Evolutionary conservation across 2,329 filamentous ascomycete species (phyloP), one percentile per base, ranked within the genome.

Genomic region (Diaporthe destruens): DNA sequence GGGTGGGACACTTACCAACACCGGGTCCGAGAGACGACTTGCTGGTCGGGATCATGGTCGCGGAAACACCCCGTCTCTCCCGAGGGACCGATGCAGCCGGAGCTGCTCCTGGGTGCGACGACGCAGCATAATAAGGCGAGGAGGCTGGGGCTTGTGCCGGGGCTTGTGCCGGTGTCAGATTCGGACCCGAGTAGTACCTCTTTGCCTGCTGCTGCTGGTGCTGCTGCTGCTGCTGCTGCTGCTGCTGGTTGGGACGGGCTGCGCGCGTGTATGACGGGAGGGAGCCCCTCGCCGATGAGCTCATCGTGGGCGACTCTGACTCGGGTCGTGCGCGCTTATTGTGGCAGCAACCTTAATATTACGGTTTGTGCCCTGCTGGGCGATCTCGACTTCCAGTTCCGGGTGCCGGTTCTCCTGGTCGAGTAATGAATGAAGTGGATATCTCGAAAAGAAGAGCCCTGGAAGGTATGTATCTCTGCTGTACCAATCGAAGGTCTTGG

Each of bases 1-100:
- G 39, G 39, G 61, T 71, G 70, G 61, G 61, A 72, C 39, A 47
- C 71, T 59, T 69, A 69, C 71, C 63, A 51, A 23, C 55, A 63
- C 42, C 54, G 39, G 36, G 32, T 54, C 42, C 25, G 32, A 51
- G 39, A 18, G 16, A n/a, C 29, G 53, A 54, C 54, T 16, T 9
- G 11, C 39, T 54, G 51, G 44, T 51, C 71, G 61, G 71, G 32
- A 36, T 39, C 56, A 54, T 34, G 2, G 54, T 36, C 16, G 63
- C 54, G 57, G 71, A 72, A 44, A 69, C 63, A 36, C 23, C 54
- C 49, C 63, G 34, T 61, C 36, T 59, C 16, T 39, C 56, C 56
- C 29, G 47, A 11, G 44, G 18, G 9, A n/a, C 20, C 8, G 44
- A 20, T 23, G 44, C 44, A 20, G 44, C 34, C 3, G 53, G 12